Evolutionary conservation across 352 stramenopile genomes (phyloP), one percentile per base, ranked within the genome.

Genomic region (Globisporangium recalcitrans): DNA sequence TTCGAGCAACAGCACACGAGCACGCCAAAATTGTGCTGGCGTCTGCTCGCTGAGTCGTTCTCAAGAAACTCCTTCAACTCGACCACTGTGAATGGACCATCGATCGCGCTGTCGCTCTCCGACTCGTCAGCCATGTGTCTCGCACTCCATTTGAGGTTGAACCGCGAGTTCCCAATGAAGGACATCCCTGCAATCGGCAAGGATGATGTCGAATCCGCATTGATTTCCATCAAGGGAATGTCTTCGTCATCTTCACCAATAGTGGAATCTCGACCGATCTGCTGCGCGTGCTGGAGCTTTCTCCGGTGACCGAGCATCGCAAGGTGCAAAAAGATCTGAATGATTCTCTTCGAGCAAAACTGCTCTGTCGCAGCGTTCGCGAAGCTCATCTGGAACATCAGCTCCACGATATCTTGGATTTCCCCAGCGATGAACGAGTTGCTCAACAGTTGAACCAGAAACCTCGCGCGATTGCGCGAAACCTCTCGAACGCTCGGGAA

Each of bases 1-100:
- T 74, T 71, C 1, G 82, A 86, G 61, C 84, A 93, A 52, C 82
- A 91, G 52, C 84, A 93, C n/a, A 90, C 69, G 46, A 71, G 70
- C 0, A 90, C 46, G 3, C 68, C 61, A 48, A 74, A 63, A 47
- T 74, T 70, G 56, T 83, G 67, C 14, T 73, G 65, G 19, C 74
- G 60, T 3, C 63, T 52, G 44, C 72, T 70, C 1, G 63, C 65
- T 14, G 63, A 55, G 24, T 88, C 74, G 36, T 74, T 76, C 44
- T 87, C 75, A 22, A 90, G 49, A 24, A 68, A 73, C 24, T 90
- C 69, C 40, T 87, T 84, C 7, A 93, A 52, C 14, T 76, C 80
- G 16, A 88, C 65, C 3, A 73, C 64, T 34, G 78, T 84, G 60
- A 78, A 85, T 4, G 82, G 78, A 9, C 80, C 83, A 48, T 72